Evolutionary conservation across 352 stramenopile genomes (phyloP).

Genomic region (Phytophthora chlamydospora): DNA sequence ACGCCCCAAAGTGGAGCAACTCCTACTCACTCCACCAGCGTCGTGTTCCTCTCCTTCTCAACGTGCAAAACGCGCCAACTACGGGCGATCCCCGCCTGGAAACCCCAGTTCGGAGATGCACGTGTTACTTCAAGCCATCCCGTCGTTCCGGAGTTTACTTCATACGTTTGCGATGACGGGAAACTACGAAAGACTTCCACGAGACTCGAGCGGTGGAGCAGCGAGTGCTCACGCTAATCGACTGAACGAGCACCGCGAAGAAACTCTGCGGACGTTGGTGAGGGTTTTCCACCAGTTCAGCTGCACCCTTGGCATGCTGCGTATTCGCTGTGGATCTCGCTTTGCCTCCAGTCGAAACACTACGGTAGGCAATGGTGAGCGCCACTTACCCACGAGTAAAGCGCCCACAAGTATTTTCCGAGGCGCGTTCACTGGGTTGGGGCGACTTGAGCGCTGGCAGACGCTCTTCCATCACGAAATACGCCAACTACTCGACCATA

Average conservation of each 20-base stretch:
- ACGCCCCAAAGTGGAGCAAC: slow-evolving; percentile 30
- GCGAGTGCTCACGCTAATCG: slow-evolving; percentile 22
- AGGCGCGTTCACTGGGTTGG: slow-evolving; percentile 6
- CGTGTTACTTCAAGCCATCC: slow-evolving; percentile 37
- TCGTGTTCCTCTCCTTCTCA: slow-evolving; percentile 15
- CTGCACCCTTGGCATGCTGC: slow-evolving; percentile 28
- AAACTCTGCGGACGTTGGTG: slow-evolving; percentile 29
- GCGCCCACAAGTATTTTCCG: not conserved
- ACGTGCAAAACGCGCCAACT: not conserved
- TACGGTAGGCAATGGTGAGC: not conserved
- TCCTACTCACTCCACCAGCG: slow-evolving; percentile 25
- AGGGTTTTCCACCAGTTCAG: slow-evolving; percentile 33
- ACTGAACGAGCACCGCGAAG: slow-evolving; percentile 29
- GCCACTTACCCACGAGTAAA: not conserved
- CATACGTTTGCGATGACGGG: slow-evolving; percentile 14
- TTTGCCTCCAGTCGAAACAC: slow-evolving; percentile 15
- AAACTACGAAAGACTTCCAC: slow-evolving; percentile 11
- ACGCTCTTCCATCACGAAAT: slow-evolving; percentile 38
- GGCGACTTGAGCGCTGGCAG: slow-evolving; percentile 42
- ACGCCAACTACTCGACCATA: slow-evolving; percentile 30
- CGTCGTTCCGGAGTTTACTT: slow-evolving; percentile 35
- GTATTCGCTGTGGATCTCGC: slow-evolving; percentile 32
- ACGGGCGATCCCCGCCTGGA: slow-evolving; percentile 2
- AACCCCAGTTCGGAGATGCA: slow-evolving; percentile 15
- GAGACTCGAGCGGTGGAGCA: slow-evolving; percentile 10